Base-by-base conservation (phyloP, 2,329 filamentous ascomycete species). In the Clonostachys chloroleuca region DNA sequence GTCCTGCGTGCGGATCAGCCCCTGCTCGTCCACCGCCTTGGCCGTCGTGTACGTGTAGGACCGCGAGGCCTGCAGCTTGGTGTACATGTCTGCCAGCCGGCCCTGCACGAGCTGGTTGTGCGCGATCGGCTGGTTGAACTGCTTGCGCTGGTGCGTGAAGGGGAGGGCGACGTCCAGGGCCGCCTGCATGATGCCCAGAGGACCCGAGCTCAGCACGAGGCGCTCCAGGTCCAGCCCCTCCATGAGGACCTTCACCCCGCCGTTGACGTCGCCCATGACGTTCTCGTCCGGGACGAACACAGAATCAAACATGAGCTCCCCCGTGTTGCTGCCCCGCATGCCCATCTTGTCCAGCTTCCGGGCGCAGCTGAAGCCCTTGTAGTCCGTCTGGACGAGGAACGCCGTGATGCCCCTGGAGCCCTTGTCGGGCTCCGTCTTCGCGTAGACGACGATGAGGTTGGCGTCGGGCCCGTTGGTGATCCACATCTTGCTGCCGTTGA, bases 401-500 rank as follows among this genome's bases (percentile, higher is more conserved):
- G 92, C 92, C 1, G 92, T 96, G 65, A 99, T 96, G 48, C 94
- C 94, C 70, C 92, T 95, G 53, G 86, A 89, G 2, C 75, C 90
- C 51, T 81, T 84, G 12, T 85, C 79, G 1, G 92, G 92, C 49
- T 85, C 79, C 1, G 92, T 96, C 75, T 97, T 97, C 46, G 92
- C 92, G 66, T 99, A 99, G n/a, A 99, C 91, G 47, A 99, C 83
- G 47, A 97, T 84, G 40, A 87, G 77, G 65, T 96, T 81, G n/a
- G 94, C 94, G 63, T 97, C 92, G 1, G 92, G 92, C 5, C 92
- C 89, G 68, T 99, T 99, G 52, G 92, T 99, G 64, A 99, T 99
- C 92, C 92, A 99, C 92, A 97, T 96, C 77, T 99, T 96, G 51
- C 86, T 89, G 34, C 92, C 92, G 60, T 92, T 90, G 47, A 99